Evolutionary conservation across 2,329 filamentous ascomycete genomes (phyloP).

Genomic region (Colletotrichum liaoningense): DNA sequence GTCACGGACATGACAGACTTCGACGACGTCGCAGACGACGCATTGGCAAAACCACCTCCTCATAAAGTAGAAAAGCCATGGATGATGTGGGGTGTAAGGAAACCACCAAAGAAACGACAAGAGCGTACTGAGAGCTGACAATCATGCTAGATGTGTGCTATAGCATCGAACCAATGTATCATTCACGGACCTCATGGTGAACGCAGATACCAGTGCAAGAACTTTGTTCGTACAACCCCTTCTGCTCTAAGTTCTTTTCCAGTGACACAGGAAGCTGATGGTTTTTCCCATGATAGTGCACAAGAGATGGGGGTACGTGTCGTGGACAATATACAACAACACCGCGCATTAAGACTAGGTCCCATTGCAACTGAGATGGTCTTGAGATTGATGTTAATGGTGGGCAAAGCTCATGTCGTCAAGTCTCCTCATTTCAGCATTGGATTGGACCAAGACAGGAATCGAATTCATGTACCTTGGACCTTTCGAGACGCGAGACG

Average conservation of each 20-base stretch:
- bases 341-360: not conserved
- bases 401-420: no score
- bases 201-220: not conserved
- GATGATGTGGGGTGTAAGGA: not conserved
- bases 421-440: no score
- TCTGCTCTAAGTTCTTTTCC: not conserved
- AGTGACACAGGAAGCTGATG: not conserved
- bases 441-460: no score
- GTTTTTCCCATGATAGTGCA: not conserved
- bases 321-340: not conserved
- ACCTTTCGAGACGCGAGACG: no score
- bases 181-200: not conserved
- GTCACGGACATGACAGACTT: no score
- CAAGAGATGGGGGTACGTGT: not conserved
- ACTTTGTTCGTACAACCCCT: not conserved
- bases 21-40: not conserved
- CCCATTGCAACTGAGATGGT: not conserved
- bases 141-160: not conserved
- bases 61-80: not conserved
- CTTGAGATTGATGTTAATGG: no score
- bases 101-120: not conserved
- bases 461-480: no score
- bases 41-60: not conserved
- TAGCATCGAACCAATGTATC: not conserved
- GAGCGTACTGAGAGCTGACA: not conserved